These are phyloP conservation scores for Backusella macrospora DNA, from an alignment of 192 early-diverging fungal genomes.

Conservation along the genomic window DNA sequence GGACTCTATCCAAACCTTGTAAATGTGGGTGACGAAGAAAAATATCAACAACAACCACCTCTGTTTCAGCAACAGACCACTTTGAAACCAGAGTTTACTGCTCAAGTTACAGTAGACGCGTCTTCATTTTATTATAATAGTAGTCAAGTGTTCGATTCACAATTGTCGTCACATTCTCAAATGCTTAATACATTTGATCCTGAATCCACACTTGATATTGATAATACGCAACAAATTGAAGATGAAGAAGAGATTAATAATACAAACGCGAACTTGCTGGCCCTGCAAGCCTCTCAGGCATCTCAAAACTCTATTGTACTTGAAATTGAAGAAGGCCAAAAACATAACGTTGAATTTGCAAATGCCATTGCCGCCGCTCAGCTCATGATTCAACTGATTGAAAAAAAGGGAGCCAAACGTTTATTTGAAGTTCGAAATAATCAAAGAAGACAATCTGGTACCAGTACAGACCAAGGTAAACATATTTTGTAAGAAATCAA, in stretches of 20 bases:
- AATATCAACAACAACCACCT: not conserved
- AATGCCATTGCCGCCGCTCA: constrained; percentile 26
- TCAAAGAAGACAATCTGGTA: constrained; percentile 15
- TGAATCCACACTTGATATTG: constrained; percentile 31
- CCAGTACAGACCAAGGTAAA: not conserved
- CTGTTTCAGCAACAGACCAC: not conserved
- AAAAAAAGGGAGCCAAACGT: constrained; percentile 30
- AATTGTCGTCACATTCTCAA: constrained; percentile 23
- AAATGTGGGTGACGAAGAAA: not conserved
- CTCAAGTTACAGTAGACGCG: constrained; percentile 1
- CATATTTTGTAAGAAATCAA: too few species aligned
- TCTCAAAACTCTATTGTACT: not conserved
- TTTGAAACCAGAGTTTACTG: not conserved
- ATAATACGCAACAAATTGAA: constrained; percentile 20
- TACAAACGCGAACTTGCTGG: not conserved
- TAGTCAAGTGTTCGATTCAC: constrained; percentile 18
- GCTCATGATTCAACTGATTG: constrained; percentile 30
- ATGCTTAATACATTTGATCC: constrained; percentile 16
- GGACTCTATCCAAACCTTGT: constrained; percentile 13
- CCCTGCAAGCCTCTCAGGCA: not conserved
- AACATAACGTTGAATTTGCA: not conserved
- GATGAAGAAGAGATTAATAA: constrained; percentile 8
- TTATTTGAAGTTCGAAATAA: constrained; percentile 31
- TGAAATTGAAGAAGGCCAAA: constrained; percentile 3
- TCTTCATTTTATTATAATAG: constrained; percentile 18